Conservation (phyloP, 2,329 filamentous ascomycete genomes). For the Colletotrichum sp. region DNA sequence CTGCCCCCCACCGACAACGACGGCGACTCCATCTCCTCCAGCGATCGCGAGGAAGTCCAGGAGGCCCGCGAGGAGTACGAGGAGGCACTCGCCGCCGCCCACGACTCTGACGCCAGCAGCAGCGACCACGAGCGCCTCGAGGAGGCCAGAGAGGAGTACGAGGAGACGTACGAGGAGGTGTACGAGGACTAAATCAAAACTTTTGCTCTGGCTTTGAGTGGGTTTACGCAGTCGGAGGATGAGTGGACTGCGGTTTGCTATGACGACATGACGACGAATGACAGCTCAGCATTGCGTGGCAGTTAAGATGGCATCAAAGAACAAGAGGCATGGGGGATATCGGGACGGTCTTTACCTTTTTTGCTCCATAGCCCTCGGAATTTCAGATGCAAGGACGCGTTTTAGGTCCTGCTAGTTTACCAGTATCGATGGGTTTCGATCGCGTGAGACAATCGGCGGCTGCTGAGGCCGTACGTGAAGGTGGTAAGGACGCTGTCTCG, state of each 20-base stretch:
- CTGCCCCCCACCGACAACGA: slow-evolving; percentile 44
- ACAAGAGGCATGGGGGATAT: neutral
- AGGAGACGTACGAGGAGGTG: slow-evolving; percentile 53
- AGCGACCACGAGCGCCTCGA: slow-evolving; percentile 58
- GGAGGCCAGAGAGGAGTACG: slow-evolving; percentile 55
- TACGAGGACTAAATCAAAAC: slow-evolving; percentile 30
- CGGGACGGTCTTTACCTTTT: slow-evolving; percentile 2
- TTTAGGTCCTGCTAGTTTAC: neutral
- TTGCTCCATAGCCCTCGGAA: neutral
- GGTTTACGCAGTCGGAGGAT: neutral
- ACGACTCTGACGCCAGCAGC: slow-evolving; percentile 50
- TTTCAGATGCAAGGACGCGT: slow-evolving; percentile 8
- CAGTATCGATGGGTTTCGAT: neutral
- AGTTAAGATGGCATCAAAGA: slow-evolving; percentile 1
- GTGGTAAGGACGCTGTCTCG: neutral
- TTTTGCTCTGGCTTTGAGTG: neutral
- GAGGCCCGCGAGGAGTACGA: slow-evolving; percentile 49
- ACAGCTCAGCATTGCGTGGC: slow-evolving; percentile 14
- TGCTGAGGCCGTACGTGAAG: neutral
- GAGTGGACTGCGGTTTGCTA: neutral
- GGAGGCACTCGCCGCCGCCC: slow-evolving; percentile 43
- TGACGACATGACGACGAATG: slow-evolving; percentile 13
- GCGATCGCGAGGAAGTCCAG: slow-evolving; percentile 45
- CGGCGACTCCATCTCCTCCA: slow-evolving; percentile 45
- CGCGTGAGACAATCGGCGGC: neutral